phyloP scores from a whole-genome alignment of 2,329 filamentous ascomycete species.

The Talaromyces verruculosus region DNA sequence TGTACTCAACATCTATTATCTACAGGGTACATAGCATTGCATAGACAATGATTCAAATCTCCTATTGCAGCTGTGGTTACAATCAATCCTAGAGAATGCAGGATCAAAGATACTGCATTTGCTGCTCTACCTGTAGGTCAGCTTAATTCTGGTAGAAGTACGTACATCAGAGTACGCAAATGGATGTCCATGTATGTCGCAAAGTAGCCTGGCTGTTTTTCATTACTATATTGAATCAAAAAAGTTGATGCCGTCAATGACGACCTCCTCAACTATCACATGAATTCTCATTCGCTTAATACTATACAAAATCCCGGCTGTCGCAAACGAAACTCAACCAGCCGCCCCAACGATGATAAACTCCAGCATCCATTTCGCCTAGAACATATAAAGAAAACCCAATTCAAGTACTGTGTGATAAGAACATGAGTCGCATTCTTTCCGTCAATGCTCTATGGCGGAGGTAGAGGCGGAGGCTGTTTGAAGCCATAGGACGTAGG shows the following conservation, averaged over 20 bases:
- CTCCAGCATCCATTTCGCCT: background rate
- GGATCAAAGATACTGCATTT: background rate
- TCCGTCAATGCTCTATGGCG: background rate
- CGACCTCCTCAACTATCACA: background rate
- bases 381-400: background rate
- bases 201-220: background rate
- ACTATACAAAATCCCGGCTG: background rate
- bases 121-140: background rate
- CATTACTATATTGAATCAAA: background rate
- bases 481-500: background rate
- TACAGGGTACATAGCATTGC: background rate
- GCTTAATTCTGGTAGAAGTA: background rate
- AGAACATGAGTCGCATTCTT: background rate
- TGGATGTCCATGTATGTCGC: background rate
- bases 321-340: background rate
- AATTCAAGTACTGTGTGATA: background rate
- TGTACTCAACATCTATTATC: background rate
- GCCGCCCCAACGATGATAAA: background rate
- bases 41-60: background rate
- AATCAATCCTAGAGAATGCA: background rate
- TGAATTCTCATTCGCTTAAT: background rate
- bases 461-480: background rate
- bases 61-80: background rate
- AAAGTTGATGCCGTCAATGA: background rate
- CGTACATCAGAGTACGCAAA: no score